Conservation (phyloP, 257 asterid genomes). For the Ilex aquifolium region DNA sequence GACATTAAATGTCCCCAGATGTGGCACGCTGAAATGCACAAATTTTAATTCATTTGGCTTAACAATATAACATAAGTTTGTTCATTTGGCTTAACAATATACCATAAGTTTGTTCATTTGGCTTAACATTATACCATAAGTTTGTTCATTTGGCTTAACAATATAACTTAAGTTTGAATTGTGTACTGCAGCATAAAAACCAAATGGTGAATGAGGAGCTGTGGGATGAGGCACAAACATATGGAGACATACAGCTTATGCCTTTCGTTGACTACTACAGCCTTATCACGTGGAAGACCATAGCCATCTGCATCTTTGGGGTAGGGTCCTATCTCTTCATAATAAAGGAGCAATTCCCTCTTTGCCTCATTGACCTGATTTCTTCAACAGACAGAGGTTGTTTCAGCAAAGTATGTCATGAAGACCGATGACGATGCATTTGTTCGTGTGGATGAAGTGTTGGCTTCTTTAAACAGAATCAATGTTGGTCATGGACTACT, state of each 20-base stretch:
- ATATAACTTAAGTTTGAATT: constrained; percentile 9
- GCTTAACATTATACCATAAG: constrained; percentile 3
- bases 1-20: not conserved
- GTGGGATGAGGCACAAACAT: constrained; percentile 89
- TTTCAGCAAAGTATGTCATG: constrained; percentile 81
- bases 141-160: not conserved
- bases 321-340: constrained; percentile 49
- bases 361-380: constrained; percentile 35
- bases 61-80: constrained; percentile 6
- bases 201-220: constrained; percentile 95
- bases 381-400: constrained; percentile 76
- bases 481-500: constrained; percentile 63
- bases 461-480: constrained; percentile 50
- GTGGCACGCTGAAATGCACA: not conserved
- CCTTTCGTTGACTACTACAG: constrained; percentile 93
- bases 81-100: not conserved
- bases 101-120: constrained; percentile 7
- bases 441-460: constrained; percentile 88
- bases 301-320: constrained; percentile 91
- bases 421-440: constrained; percentile 99
- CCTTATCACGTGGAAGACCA: constrained; percentile 88
- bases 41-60: not conserved
- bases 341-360: constrained; percentile 14
- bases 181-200: constrained; percentile 77
- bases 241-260: constrained; percentile 87